Base-by-base conservation (phyloP, 2,329 filamentous ascomycete genomes). In the Juglanconis oblonga region DNA sequence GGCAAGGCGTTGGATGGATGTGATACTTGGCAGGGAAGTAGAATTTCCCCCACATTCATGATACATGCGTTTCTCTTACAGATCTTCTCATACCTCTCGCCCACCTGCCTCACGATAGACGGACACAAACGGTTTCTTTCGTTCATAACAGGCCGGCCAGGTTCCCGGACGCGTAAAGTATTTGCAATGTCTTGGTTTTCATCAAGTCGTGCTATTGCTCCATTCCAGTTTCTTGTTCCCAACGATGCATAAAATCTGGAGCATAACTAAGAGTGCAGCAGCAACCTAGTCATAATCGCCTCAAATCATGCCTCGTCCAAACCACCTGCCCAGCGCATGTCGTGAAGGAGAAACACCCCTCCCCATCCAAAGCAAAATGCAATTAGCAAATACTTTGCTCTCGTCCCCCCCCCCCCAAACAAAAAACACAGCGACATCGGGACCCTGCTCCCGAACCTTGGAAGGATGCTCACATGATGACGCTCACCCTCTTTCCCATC, bases 381-480 rank as follows among this genome's bases (percentile, higher is more conserved):
- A 10, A 38, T 36, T 51, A 51, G 36, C 36, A 53, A 38, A 38
- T 32, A 8, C 36, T 47, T 10, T 11, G 6, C 32, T 36, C 38
- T 10, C 33, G 38, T 35, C 11, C 5, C 48, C 33, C 17, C 6
- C 2, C 17, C 33, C 17, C n/a, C 9, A 38, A 24, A 32, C 44
- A 42, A 32, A n/a, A n/a, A n/a, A n/a, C n/a, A n/a, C n/a, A n/a
- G n/a, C n/a, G n/a, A n/a, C n/a, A n/a, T n/a, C n/a, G n/a, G n/a
- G n/a, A n/a, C n/a, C n/a, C n/a, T n/a, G n/a, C n/a, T n/a, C 17
- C 17, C 17, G 17, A 17, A 17, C 17, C 17, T 17, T 17, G 17
- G 17, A 17, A 17, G 17, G 53, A 17, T 49, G 36, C 6, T 62
- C 61, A 64, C 64, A 66, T 66, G 10, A 66, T 66, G 10, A 57